phyloP scores from a whole-genome alignment of 2,329 filamentous ascomycete species.

The Trichoderma sp. region DNA sequence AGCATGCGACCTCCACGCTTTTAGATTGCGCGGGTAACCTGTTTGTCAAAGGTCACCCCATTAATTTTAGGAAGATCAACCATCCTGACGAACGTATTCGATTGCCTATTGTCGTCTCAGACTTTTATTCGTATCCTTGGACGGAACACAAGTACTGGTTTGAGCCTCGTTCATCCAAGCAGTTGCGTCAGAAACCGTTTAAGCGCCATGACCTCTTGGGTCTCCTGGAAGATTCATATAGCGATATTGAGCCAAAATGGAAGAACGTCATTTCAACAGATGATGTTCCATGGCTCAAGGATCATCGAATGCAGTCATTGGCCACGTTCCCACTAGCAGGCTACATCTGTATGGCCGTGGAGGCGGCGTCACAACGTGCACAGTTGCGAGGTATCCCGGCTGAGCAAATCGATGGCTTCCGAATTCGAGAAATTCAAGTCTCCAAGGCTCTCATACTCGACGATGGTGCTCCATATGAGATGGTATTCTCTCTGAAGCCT shows the following conservation, averaged over 20 bases:
- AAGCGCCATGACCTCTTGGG: conserved; percentile 50
- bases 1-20: conserved; percentile 48
- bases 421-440: conserved; percentile 31
- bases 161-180: conserved; percentile 46
- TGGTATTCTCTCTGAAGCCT: conserved; percentile 28
- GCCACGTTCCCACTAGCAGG: conserved; percentile 58
- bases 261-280: conserved; percentile 49
- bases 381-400: conserved; percentile 27
- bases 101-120: conserved; percentile 38
- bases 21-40: conserved; percentile 47
- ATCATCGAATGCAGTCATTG: conserved; percentile 59
- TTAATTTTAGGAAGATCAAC: conserved; percentile 51
- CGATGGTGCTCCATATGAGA: conserved; percentile 31
- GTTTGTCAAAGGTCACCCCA: conserved; percentile 45
- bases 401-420: conserved; percentile 27
- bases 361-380: conserved; percentile 45
- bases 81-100: conserved; percentile 30
- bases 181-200: conserved; percentile 44
- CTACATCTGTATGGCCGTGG: conserved; percentile 53
- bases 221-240: conserved; percentile 45
- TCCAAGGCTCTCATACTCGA: conserved; percentile 33
- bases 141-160: conserved; percentile 51
- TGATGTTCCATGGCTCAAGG: conserved; percentile 58
- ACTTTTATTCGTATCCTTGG: conserved; percentile 52
- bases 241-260: conserved; percentile 50